Base-by-base conservation (phyloP, 352 stramenopile species). In the Phytopythium sindhum region DNA sequence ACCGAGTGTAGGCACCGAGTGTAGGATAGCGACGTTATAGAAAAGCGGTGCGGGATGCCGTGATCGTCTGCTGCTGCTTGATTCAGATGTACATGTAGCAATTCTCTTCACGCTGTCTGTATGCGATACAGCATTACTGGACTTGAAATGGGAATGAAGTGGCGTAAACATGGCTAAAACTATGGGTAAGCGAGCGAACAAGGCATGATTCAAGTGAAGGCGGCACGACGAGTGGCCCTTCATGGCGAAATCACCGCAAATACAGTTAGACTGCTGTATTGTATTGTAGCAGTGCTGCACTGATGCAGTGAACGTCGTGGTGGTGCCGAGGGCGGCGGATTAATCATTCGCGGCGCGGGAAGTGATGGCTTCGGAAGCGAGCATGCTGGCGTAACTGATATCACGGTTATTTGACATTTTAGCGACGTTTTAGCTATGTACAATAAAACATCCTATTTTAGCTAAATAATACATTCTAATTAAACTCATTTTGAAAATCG, bases 151-250 rank as follows among this genome's bases (percentile, higher is more conserved):
- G 6, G 42, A 21, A 24, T 8, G 1, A 48, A 23, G 6, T 50
- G 42, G 42, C 42, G 42, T 50, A 50, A 50, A 50, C 42, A 50
- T 50, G 42, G 42, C 14, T 50, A 50, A 50, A 26, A 21, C 23
- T 12, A 3, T 24, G 6, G 42, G 33, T 39, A 39, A 39, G 14
- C 5, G 33, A 14, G 33, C 33, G 33, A 39, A n/a, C n/a, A 5
- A 23, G 39, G 7, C 39, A 12, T 17, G 15, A 45, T 8, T 28
- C 21, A 21, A 50, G 21, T 50, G 42, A 21, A 6, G 42, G 42
- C 42, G 42, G 21, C 17, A 10, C 41, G 41, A 45, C 3, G 41
- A 23, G 42, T 50, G 42, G 11, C 42, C 23, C 42, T 50, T 23
- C 42, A 14, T 50, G 17, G 41, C 41, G 41, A 45, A 45, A 45